Base-by-base conservation (phyloP, 495 filamentous ascomycete genomes). In the Tuber calosporum region DNA sequence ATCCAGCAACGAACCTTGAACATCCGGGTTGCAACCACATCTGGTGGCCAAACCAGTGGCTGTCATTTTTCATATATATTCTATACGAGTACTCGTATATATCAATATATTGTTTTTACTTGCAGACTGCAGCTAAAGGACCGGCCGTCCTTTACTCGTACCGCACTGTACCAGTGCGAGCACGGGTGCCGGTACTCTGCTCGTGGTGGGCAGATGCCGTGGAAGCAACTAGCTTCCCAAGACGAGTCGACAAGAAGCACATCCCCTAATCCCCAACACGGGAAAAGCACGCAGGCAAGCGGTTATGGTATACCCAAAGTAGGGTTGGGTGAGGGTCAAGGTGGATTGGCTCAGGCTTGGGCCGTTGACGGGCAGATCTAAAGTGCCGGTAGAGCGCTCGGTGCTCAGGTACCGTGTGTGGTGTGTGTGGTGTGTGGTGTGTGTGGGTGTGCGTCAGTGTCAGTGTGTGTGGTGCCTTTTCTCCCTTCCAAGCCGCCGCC, bases 311-410 rank as follows among this genome's bases (percentile, higher is more conserved):
- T 26, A n/a, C n/a, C n/a, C n/a, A 58, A 0, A 13, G 26, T 26
- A 30, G 48, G 48, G 48, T 26, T 53, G 48, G 45, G 8, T 38
- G 13, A 41, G 37, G 67, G 67, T 69, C 67, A n/a, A 0, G 36
- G 37, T 69, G 67, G 67, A 69, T 42, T 69, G 40, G 11, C 17
- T 69, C 6, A 37, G 40, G 67, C 67, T 69, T 42, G 40, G 34
- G 15, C 67, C 53, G 53, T 62, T 62, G 30, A 34, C 26, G 53
- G 53, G 53, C 53, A 62, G 53, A 62, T 62, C 53, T 62, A 17
- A 62, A 58, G n/a, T 58, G n/a, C 48, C 48, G 48, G 53, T 17
- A 34, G 53, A 34, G 26, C 17, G 30, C 15, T 34, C 48, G 48
- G 30, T 62, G 30, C 53, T 62, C 53, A 62, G 53, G 53, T 62